These are phyloP conservation scores for Geum urbanum DNA, from an alignment of 306 rosid species.

Conservation along the genomic window DNA sequence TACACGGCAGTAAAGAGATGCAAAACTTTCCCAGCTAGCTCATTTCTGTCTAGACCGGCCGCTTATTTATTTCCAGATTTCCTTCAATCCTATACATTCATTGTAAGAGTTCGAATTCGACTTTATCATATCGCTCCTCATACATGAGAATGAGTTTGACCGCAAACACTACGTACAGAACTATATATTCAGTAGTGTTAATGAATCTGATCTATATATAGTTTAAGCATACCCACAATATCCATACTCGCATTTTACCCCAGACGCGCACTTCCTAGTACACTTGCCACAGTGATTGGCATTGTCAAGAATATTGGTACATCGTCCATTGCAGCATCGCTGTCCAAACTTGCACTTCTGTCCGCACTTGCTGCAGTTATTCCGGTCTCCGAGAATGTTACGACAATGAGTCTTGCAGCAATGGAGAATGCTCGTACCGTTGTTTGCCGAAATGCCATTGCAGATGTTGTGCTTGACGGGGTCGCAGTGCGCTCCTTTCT, in stretches of 20 bases:
- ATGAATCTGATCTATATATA: not conserved
- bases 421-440: slow-evolving; percentile 44
- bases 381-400: slow-evolving; percentile 50
- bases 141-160: not conserved
- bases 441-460: slow-evolving; percentile 52
- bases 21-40: not conserved
- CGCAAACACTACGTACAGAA: not conserved
- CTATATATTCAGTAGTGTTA: not conserved
- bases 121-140: not conserved
- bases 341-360: slow-evolving; percentile 46
- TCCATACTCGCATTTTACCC: slow-evolving; percentile 45
- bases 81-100: not conserved
- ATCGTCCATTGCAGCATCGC: slow-evolving; percentile 50
- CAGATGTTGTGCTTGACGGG: slow-evolving; percentile 34
- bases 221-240: slow-evolving; percentile 51
- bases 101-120: not conserved
- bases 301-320: slow-evolving; percentile 33
- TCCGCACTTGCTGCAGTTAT: slow-evolving; percentile 53
- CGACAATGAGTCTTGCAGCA: slow-evolving; percentile 75
- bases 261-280: slow-evolving; percentile 37
- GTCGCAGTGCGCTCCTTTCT: slow-evolving; percentile 42
- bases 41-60: not conserved
- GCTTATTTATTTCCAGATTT: not conserved
- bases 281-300: slow-evolving; percentile 57
- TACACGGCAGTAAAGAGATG: not conserved